Evolutionary conservation across 129 eudicot genomes (phyloP).

Genomic region (Flaveria linearis): DNA sequence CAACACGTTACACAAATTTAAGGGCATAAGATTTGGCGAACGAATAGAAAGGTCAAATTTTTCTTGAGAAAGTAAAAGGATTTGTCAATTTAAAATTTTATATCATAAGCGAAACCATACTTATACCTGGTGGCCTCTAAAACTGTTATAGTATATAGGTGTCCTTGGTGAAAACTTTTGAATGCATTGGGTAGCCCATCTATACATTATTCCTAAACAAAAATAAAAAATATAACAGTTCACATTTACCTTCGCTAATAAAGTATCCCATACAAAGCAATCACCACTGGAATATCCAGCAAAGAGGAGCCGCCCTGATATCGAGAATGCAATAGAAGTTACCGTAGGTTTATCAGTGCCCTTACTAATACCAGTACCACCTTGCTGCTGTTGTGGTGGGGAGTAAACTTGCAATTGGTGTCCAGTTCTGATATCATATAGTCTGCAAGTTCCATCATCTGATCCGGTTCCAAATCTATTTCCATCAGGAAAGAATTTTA

Average conservation of each 20-base stretch:
- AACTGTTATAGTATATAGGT: neutral
- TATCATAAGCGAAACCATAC: neutral
- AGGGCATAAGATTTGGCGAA: too few relatives aligned
- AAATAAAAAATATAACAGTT: neutral
- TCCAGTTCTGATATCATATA: conserved; percentile 91
- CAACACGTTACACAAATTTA: neutral
- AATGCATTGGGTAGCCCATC: neutral
- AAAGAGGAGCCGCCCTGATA: conserved; percentile 88
- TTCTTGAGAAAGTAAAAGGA: too few relatives aligned
- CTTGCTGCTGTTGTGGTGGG: conserved; percentile 38
- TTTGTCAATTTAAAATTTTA: neutral
- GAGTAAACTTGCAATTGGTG: conserved; percentile 88
- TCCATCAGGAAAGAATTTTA: conserved; percentile 95
- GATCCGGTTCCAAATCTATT: conserved; percentile 95
- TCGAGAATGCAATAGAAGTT: conserved; percentile 81
- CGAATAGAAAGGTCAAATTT: too few relatives aligned
- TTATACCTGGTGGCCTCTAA: neutral
- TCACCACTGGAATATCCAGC: conserved; percentile 86
- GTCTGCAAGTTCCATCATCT: conserved; percentile 87
- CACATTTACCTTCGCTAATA: conserved; percentile 71
- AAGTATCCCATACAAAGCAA: conserved; percentile 95
- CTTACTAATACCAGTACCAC: conserved; percentile 22
- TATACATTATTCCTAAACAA: neutral
- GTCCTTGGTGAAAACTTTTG: neutral
- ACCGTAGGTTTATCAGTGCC: conserved; percentile 50